Base-by-base conservation (phyloP, 345 rosid species). In the Clausena lansium region DNA sequence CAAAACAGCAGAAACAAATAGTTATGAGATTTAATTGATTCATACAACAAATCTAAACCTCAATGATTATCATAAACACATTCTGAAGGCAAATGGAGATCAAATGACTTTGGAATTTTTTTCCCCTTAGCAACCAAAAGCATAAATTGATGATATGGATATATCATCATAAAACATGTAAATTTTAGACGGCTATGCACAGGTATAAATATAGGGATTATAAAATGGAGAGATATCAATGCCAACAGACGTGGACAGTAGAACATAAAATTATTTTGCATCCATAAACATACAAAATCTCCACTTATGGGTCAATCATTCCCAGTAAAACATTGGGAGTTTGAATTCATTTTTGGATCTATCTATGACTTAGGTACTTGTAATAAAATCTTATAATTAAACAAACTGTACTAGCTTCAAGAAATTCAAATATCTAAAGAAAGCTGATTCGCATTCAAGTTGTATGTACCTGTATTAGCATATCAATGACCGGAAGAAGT, bases 401-500 rank as follows among this genome's bases (percentile, higher is more conserved):
- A 28, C 28, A 62, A 61, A 41, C 59, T 28, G 22, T 55, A 47
- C 45, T 10, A 30, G 25, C 71, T 77, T 52, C 76, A 60, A 36
- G 27, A 60, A 72, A 77, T 50, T 66, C 41, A 38, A 62, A 20
- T 61, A 41, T 66, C 38, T 54, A 6, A 50, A n/a, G 30, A 20
- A 63, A 62, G 30, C 9, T 27, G 50, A 28, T 74, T 38, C n/a
- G 13, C 20, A 22, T 15, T 41, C 38, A 55, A 78, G 70, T 52
- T 33, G 9, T 5, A 78, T 35, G 68, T 84, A 92, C 99, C 99
- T 96, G 97, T 78, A 96, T 83, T 73, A 94, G 88, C 78, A 91
- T 80, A 85, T 94, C 98, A 78, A 96, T 85, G 81, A 94, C 92
- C 60, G 99, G 99, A 81, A 94, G 91, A 74, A 85, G 81, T 71